Evolutionary conservation across 139 green algal species (phyloP), one percentile per base, ranked within the genome.

Genomic region (Asterochloris erici): DNA sequence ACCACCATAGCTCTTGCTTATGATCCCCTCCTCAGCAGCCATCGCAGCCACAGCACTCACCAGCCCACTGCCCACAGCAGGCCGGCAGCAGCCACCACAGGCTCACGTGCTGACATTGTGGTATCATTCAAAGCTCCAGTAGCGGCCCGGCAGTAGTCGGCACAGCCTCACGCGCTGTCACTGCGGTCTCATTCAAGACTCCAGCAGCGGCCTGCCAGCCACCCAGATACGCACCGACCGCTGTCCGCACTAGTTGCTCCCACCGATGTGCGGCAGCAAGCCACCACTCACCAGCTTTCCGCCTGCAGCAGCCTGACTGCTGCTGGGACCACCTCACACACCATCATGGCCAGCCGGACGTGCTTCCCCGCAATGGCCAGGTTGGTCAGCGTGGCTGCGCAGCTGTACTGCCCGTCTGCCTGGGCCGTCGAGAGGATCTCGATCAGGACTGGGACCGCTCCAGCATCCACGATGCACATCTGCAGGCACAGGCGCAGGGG

Each of bases 361-460:
- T 63, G 9, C 23, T 62, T 11, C 10, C 77, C 63, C 0, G 63
- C n/a, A 19, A 26, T 62, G 14, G 73, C 63, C 27, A 84, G 73
- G 14, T 84, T 84, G 63, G 66, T 76, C 19, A 84, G 29, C 21
- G 62, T 54, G 47, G 81, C 81, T 26, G 81, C 73, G 13, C 73
- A 73, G 17, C 61, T 27, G 26, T 84, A 84, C 73, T 80, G 81
- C 62, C 81, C 81, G 64, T 84, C 81, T 23, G 81, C 73, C 73
- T 84, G 81, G 10, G 73, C 81, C 11, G 29, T 26, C 28, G 27
- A 26, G 73, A 84, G 27, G 63, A 84, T 62, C 63, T 76, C 60
- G 19, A 74, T 73, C 27, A 79, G 28, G 15, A 47, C 80, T 63
- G 80, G 80, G 12, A 84, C 13, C 14, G 70, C 70, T 12, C 73